Evolutionary conservation across 108 stramenopile genomes (phyloP), one percentile per base, ranked within the genome.

Genomic region (Cyclotella baltica): DNA sequence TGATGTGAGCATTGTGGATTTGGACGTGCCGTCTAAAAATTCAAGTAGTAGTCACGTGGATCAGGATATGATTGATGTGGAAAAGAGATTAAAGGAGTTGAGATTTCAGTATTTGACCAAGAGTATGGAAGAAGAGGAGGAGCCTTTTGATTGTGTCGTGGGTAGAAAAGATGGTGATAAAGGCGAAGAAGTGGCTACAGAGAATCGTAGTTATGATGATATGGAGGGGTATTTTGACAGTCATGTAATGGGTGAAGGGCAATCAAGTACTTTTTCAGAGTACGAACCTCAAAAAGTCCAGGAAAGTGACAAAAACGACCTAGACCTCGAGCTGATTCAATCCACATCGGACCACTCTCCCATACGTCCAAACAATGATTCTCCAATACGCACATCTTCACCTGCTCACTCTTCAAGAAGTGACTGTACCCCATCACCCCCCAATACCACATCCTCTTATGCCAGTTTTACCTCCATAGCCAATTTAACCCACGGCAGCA

Each of bases 41-140:
- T n/a, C n/a, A n/a, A n/a, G n/a, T 8, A 22, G 23, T 1, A n/a
- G 25, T 10, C 23, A 6, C 25, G 1, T 25, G 22, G 22, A n/a
- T 1, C n/a, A 55, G 25, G 22, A 5, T 55, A 55, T 55, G 59
- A 0, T 16, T 3, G 31, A 33, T n/a, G n/a, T n/a, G 13, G 31
- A 31, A 61, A 11, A 16, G 31, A 33, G 34, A 34, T 15, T 10
- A 11, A 34, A 61, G 6, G 20, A 55, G 5, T 1, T 1, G 1
- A n/a, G 16, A 22, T 33, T 33, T 33, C 59, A 61, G n/a, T 61
- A 61, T 16, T 33, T 61, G 31, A 61, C 30, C 0, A 34, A 0
- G 33, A 61, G 31, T 61, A 13, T 13, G 13, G 59, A 61, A 13
- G 59, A 61, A 13, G 59, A 61, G 6, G 59, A 61, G 18, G 57